phyloP scores from a whole-genome alignment of 1,284 basidiomycete genomes.

The Puccinia polysora region DNA sequence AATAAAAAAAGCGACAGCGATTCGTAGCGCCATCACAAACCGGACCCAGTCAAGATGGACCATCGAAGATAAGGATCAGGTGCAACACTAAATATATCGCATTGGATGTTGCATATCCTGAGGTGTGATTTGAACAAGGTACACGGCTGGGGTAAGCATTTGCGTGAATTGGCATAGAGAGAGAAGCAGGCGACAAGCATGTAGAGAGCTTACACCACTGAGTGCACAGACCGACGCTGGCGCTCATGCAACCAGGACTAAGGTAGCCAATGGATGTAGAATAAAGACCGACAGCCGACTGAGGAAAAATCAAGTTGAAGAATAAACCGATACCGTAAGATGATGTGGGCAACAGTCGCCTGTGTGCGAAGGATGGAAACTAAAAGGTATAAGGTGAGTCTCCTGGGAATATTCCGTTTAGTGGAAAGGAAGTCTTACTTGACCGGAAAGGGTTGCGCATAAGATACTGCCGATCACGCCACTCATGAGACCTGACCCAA shows the following conservation, averaged over 20 bases:
- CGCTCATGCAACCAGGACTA: neutral
- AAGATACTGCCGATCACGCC: neutral
- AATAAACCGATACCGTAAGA: neutral
- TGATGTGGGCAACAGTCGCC: neutral
- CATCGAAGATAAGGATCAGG: too few relatives aligned
- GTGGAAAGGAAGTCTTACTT: neutral
- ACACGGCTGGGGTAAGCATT: too few relatives aligned
- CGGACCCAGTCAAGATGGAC: too few relatives aligned
- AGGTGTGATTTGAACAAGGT: too few relatives aligned
- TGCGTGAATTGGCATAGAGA: too few relatives aligned
- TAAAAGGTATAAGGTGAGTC: neutral
- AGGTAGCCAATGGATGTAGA: neutral
- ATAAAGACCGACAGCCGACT: neutral
- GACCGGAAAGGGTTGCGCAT: neutral
- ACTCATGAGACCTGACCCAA: neutral
- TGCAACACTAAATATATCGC: too few relatives aligned
- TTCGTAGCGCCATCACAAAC: too few relatives aligned
- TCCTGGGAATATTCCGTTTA: neutral
- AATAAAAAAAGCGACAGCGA: too few relatives aligned
- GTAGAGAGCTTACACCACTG: too few relatives aligned
- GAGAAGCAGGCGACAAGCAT: too few relatives aligned
- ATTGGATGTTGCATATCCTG: too few relatives aligned
- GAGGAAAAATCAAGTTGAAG: conserved; percentile 3
- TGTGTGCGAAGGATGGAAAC: neutral
- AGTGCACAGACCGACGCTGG: neutral